phyloP scores from a whole-genome alignment of 768 basidiomycete species.

The Calocybe gangraenosa region DNA sequence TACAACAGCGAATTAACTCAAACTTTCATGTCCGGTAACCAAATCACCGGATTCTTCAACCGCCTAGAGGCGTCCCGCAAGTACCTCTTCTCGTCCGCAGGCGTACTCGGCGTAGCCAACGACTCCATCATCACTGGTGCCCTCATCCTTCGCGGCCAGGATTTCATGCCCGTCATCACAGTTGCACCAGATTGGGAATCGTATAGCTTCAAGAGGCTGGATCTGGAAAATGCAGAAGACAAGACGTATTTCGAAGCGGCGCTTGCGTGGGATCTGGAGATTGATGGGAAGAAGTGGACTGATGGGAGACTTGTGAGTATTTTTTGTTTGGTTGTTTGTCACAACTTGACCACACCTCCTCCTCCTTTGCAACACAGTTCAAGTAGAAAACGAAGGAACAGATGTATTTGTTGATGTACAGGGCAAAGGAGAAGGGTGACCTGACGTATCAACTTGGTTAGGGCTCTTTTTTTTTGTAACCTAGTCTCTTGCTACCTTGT shows the following conservation, averaged over 20 bases:
- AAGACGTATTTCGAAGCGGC: constrained; percentile 91
- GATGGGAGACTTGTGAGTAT: constrained; percentile 73
- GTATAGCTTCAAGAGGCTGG: constrained; percentile 75
- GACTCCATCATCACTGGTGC: constrained; percentile 79
- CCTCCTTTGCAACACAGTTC: too few relatives aligned
- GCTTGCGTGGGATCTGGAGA: constrained; percentile 88
- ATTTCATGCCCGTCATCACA: constrained; percentile 63
- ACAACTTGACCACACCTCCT: background rate
- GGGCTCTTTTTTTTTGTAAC: too few relatives aligned
- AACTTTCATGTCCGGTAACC: constrained; percentile 93
- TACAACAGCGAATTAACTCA: constrained; percentile 92
- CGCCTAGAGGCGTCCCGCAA: constrained; percentile 96
- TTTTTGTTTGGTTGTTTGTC: background rate
- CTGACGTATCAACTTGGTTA: too few relatives aligned
- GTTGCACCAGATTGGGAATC: constrained; percentile 92
- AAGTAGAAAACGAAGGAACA: background rate
- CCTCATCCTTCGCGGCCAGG: constrained; percentile 80
- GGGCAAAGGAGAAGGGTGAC: too few relatives aligned
- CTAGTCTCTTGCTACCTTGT: too few relatives aligned
- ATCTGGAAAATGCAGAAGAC: constrained; percentile 59
- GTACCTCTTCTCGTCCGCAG: constrained; percentile 91
- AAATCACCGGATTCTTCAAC: constrained; percentile 94
- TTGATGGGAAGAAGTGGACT: constrained; percentile 75
- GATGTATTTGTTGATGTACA: background rate
- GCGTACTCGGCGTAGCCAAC: constrained; percentile 81